These are phyloP conservation scores for Ophiocordyceps camponoti-leonardi DNA, from an alignment of 2,329 filamentous ascomycete genomes.

Conservation along the genomic window DNA sequence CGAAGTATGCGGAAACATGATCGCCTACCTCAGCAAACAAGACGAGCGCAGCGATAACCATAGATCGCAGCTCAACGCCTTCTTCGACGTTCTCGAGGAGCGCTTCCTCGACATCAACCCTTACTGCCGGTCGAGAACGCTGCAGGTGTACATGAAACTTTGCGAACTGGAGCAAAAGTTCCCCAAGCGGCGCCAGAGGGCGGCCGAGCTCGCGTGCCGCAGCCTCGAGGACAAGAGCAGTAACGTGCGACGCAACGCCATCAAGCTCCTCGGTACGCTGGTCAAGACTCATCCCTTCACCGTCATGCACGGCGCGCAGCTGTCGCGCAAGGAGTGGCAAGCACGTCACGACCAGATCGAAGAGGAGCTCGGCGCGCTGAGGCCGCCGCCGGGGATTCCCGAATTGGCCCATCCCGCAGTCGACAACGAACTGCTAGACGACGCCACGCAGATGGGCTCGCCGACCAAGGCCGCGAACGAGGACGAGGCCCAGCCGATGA, in stretches of 20 bases:
- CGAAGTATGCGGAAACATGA: constrained; percentile 92
- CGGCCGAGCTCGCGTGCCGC: constrained; percentile 69
- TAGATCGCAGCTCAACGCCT: constrained; percentile 88
- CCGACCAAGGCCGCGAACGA: constrained; percentile 15
- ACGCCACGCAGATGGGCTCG: constrained; percentile 67
- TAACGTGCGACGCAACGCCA: constrained; percentile 86
- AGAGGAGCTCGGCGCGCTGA: constrained; percentile 60
- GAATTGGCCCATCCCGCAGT: constrained; percentile 45
- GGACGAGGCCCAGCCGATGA: constrained; percentile 50
- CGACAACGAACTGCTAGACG: constrained; percentile 66
- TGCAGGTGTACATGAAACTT: constrained; percentile 84
- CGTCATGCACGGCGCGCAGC: constrained; percentile 73
- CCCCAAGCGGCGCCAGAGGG: constrained; percentile 75
- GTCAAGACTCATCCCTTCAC: constrained; percentile 93
- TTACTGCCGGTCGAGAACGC: constrained; percentile 78
- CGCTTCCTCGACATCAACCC: constrained; percentile 93
- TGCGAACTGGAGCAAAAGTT: constrained; percentile 95
- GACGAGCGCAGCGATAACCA: constrained; percentile 84
- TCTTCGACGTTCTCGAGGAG: constrained; percentile 93
- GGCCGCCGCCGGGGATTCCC: constrained; percentile 60
- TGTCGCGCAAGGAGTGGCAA: constrained; percentile 75
- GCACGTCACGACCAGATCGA: constrained; percentile 69
- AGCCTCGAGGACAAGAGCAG: constrained; percentile 97
- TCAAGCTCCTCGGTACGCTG: constrained; percentile 74
- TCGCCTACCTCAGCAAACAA: constrained; percentile 76